Evolutionary conservation across 768 basidiomycete species (phyloP).

Genomic region (Scleroderma citrinum): DNA sequence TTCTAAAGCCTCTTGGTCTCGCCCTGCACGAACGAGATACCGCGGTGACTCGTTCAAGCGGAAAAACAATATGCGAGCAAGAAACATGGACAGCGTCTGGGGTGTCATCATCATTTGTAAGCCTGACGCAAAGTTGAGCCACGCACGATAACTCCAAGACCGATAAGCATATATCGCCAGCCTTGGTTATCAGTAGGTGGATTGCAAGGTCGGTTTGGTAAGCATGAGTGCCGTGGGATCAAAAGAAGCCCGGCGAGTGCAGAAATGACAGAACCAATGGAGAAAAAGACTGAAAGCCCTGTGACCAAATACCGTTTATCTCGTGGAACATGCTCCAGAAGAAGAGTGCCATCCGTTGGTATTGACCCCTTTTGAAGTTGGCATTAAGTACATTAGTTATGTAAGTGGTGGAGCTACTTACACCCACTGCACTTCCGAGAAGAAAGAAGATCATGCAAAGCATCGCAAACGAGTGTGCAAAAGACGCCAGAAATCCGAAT

Average conservation of each 20-base stretch:
- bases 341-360: constrained; percentile 89
- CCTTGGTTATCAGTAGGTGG: constrained; percentile 68
- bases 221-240: constrained; percentile 72
- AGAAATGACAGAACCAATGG: constrained; percentile 81
- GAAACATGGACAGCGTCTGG: constrained; percentile 84
- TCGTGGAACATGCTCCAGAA: constrained; percentile 89
- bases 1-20: constrained; percentile 77
- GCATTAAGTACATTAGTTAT: constrained; percentile 78
- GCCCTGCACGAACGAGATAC: constrained; percentile 85
- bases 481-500: constrained; percentile 79
- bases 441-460: constrained; percentile 80
- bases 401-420: constrained; percentile 33
- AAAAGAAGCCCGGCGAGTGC: constrained; percentile 75
- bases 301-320: constrained; percentile 91
- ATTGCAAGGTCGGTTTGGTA: constrained; percentile 50
- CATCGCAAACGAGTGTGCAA: constrained; percentile 57
- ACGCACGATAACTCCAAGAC: constrained; percentile 71
- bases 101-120: constrained; percentile 1
- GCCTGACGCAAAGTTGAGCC: background rate
- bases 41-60: constrained; percentile 91
- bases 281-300: constrained; percentile 92
- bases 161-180: constrained; percentile 81
- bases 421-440: constrained; percentile 91
- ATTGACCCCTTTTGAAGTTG: no score
- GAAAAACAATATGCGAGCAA: constrained; percentile 85